Base-by-base conservation (phyloP, 2,329 filamentous ascomycete species). In the Chaetomium sp. region DNA sequence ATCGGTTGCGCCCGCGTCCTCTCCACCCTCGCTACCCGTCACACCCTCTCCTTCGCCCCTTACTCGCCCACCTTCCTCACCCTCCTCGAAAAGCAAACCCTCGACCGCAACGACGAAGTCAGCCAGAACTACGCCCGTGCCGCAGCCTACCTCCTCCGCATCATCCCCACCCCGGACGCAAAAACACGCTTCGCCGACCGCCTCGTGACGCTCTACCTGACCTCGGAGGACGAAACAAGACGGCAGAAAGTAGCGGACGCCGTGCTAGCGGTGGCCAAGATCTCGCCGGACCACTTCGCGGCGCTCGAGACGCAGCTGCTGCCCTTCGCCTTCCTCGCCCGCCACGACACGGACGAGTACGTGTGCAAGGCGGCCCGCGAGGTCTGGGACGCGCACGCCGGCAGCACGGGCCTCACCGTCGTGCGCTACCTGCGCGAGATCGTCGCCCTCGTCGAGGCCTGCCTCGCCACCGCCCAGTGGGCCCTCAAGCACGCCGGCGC, bases 71-170 rank as follows among this genome's bases (percentile, higher is more conserved):
- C 84, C 9, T 93, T 97, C 72, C 81, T 97, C 58, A 89, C 88
- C 69, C 75, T 93, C 10, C 84, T 97, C 68, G 87, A 92, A 72
- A 94, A 92, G 75, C 87, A 93, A 64, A 86, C 93, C 1, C 84
- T 97, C 57, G 95, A 99, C 75, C 89, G 90, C 68, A 99, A 99
- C 73, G 93, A 97, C 71, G 95, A 96, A 21, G 93, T 97, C 63
- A 93, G 90, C 73, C 90, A 91, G 67, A 91, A 91, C 2, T 99
- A 97, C 75, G 94, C 93, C 23, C 88, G 88, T 60, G 89, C 93
- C 3, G 86, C 92, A 25, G 95, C 94, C 0, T 98, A 98, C 74
- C 82, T 98, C 62, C 84, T 95, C 70, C 87, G 87, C 33, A 78
- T 83, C 1, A 83, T 81, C 0, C 79, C 81, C 1, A n/a, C 31